These are phyloP conservation scores for Olyra latifolia DNA, from an alignment of 176 grass and related monocot genomes.

Conservation along the genomic window DNA sequence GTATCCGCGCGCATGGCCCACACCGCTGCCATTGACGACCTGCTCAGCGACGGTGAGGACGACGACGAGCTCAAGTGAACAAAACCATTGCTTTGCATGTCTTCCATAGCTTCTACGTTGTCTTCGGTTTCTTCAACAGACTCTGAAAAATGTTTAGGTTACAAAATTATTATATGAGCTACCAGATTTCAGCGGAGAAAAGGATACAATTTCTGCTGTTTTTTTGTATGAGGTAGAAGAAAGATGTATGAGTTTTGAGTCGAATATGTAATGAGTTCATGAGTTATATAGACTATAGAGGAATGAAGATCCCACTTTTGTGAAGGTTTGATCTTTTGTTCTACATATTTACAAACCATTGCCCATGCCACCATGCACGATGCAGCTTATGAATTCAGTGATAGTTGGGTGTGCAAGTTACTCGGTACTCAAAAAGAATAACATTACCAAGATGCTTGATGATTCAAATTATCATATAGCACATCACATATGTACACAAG, in stretches of 20 bases:
- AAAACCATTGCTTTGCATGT: background rate
- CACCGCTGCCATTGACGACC: slow-evolving; percentile 49
- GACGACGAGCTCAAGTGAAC: slow-evolving; percentile 70
- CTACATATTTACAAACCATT: background rate
- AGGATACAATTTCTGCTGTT: slow-evolving; percentile 1
- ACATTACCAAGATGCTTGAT: background rate
- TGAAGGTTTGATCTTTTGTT: background rate
- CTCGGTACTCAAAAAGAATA: background rate
- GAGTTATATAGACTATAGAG: background rate
- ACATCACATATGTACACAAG: background rate
- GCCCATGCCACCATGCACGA: background rate
- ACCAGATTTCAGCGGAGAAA: background rate
- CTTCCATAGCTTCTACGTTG: background rate
- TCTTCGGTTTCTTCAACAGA: background rate
- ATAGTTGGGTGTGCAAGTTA: background rate
- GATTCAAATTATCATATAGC: background rate
- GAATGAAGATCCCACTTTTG: background rate
- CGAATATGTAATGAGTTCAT: background rate
- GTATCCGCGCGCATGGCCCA: slow-evolving; percentile 77
- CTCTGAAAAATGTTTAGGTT: background rate
- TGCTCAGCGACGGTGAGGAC: slow-evolving; percentile 62
- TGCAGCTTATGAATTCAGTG: background rate
- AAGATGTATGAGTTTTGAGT: background rate
- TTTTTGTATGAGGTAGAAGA: background rate
- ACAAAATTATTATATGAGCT: background rate